These are phyloP conservation scores for Musa beccarii DNA, from an alignment of 176 grass and related monocot genomes.

Conservation along the genomic window DNA sequence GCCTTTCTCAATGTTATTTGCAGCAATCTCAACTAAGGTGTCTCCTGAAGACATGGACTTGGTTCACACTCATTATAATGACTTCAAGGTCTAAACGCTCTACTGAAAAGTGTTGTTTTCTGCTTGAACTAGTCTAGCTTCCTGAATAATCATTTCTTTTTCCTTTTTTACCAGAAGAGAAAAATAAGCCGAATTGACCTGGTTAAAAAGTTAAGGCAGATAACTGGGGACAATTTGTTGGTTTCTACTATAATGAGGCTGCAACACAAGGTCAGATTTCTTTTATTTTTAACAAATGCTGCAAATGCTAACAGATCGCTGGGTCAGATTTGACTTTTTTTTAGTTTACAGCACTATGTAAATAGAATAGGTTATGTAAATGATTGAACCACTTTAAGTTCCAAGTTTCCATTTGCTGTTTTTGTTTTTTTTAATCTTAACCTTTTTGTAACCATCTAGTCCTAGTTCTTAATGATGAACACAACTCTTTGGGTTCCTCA, in stretches of 20 bases:
- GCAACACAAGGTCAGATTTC: slow-evolving; percentile 60
- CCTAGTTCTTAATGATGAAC: background rate
- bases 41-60: slow-evolving; percentile 73
- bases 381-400: background rate
- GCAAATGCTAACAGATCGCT: background rate
- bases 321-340: background rate
- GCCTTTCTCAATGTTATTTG: slow-evolving; percentile 99
- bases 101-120: background rate
- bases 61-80: slow-evolving; percentile 76
- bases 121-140: background rate
- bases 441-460: background rate
- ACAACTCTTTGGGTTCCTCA: background rate
- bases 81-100: slow-evolving; percentile 66
- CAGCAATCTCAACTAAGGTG: slow-evolving; percentile 88
- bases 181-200: slow-evolving; percentile 77
- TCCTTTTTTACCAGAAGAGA: slow-evolving; percentile 39
- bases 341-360: background rate
- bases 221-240: slow-evolving; percentile 84
- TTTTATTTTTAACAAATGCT: background rate
- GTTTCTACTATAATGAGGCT: slow-evolving; percentile 91
- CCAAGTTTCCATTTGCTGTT: background rate
- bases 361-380: background rate
- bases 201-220: slow-evolving; percentile 70
- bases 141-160: slow-evolving; percentile 5
- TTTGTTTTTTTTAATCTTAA: background rate